phyloP scores from a whole-genome alignment of 352 stramenopile species.

The Pythium folliculosum region DNA sequence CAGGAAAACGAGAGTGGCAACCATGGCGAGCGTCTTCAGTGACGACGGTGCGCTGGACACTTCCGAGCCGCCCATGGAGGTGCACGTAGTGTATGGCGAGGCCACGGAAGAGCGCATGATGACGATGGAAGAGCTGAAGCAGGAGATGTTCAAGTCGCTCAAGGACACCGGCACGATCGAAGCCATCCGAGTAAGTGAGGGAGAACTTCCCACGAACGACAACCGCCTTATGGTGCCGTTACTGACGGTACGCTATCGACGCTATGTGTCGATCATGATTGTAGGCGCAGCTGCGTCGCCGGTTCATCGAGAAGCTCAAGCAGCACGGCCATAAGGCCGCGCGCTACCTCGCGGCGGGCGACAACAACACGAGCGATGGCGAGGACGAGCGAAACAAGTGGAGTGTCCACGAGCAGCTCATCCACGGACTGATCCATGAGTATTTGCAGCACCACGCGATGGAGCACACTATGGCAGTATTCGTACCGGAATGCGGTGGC shows the following conservation, averaged over 20 bases:
- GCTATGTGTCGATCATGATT: no score
- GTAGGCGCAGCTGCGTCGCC: constrained; percentile 65
- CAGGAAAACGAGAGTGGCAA: neutral
- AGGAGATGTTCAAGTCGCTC: constrained; percentile 73
- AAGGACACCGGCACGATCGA: constrained; percentile 65
- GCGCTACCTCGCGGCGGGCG: constrained; percentile 6
- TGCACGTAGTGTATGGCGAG: neutral
- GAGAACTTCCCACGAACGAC: no score
- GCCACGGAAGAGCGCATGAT: constrained; percentile 33
- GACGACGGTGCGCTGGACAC: constrained; percentile 9
- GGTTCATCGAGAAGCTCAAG: constrained; percentile 74
- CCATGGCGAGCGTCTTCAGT: constrained; percentile 11
- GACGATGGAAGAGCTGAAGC: constrained; percentile 66
- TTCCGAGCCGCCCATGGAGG: neutral
- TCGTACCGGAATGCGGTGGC: constrained; percentile 67
- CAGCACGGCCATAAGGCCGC: constrained; percentile 31
- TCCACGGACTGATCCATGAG: constrained; percentile 59
- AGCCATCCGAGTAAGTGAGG: constrained; percentile 44
- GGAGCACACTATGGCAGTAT: constrained; percentile 67
- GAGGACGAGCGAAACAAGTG: constrained; percentile 15
- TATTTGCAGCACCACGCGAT: constrained; percentile 51
- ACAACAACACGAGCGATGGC: constrained; percentile 9
- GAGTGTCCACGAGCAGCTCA: constrained; percentile 50
- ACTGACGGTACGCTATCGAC: neutral
- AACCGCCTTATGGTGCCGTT: no score